Base-by-base conservation (phyloP, 1,139 yeast genomes). In the Candida labiduridarum region DNA sequence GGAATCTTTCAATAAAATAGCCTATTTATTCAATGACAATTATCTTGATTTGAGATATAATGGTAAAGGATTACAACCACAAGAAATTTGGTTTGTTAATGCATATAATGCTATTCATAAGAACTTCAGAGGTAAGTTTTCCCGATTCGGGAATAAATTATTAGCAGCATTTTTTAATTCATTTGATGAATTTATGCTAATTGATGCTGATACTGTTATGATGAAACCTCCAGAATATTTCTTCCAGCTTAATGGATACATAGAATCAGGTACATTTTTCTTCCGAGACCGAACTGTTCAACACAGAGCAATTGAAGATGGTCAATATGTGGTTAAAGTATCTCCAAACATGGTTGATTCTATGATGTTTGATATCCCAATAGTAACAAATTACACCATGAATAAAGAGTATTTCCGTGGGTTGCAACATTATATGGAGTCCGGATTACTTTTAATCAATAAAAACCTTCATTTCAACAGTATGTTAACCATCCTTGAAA, bases 131-230 rank as follows among this genome's bases (percentile, higher is more conserved):
- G 59, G 55, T 27, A 65, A 68, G 38, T 74, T 78, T 50, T 59
- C 65, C n/a, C 68, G 66, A 1, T 79, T 67, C 56, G 76, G 77
- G 42, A 80, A 80, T 59, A 82, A 82, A 59, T 69, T 83, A 56
- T 56, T 79, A 27, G 83, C 85, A 3, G 62, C 73, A 15, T 52
- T 80, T 19, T 79, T 81, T 63, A 79, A 73, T 49, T 73, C 83
- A 1, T 81, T 81, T 54, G 72, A 72, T 44, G 84, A 81, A 53
- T 68, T 72, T 57, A 65, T 81, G 11, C 61, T 80, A 16, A 56
- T 82, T 42, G 86, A 82, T 59, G 82, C 79, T 12, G 85, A 82
- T 59, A 69, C 78, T 0, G 80, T 79, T 0, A 62, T 80, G 10
- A 63, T 79, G 49, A 64, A 70, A 33, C 50, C 61, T 1, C 74